phyloP scores from a whole-genome alignment of 768 basidiomycete genomes.

The Leucocoprinus sp. region DNA sequence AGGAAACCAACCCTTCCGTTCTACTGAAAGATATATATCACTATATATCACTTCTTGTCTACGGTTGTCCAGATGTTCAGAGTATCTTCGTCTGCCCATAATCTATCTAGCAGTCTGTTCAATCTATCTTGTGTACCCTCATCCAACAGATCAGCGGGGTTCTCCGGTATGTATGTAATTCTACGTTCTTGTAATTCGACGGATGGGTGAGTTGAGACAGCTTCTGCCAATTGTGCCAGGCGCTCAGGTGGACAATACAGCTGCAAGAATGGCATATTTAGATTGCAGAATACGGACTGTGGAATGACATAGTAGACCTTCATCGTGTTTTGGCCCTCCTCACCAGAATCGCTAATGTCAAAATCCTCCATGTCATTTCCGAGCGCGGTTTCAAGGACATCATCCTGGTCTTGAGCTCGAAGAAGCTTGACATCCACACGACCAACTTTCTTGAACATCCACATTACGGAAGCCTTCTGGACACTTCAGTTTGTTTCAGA shows the following conservation, averaged over 20 bases:
- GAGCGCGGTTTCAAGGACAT: constrained; percentile 33
- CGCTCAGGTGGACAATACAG: constrained; percentile 12
- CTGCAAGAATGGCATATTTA: not conserved
- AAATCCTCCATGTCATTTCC: constrained; percentile 38
- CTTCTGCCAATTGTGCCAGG: constrained; percentile 10
- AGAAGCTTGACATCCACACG: constrained; percentile 27
- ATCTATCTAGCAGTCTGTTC: constrained; percentile 35
- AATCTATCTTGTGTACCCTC: constrained; percentile 35
- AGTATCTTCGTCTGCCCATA: constrained; percentile 53
- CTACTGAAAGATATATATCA: too few species aligned
- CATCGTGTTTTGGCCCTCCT: constrained; percentile 20
- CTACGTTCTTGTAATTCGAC: constrained; percentile 36
- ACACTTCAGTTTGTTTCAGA: constrained; percentile 31
- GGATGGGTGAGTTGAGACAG: constrained; percentile 13
- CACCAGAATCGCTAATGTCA: constrained; percentile 24
- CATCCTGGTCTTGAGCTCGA: constrained; percentile 23
- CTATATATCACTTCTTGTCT: constrained; percentile 17
- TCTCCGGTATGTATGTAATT: constrained; percentile 46
- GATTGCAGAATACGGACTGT: constrained; percentile 5
- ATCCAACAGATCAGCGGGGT: constrained; percentile 24
- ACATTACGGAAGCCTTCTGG: constrained; percentile 54
- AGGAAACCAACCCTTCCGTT: not conserved
- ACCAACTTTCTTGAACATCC: constrained; percentile 54
- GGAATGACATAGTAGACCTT: constrained; percentile 13
- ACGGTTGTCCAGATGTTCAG: constrained; percentile 51